A percentile compares a stretch with the other conserved stretches of the same genome.
Evolutionary conservation across 2,329 filamentous ascomycete species (phyloP).

Genomic region (Ceratocystis cubensis): DNA sequence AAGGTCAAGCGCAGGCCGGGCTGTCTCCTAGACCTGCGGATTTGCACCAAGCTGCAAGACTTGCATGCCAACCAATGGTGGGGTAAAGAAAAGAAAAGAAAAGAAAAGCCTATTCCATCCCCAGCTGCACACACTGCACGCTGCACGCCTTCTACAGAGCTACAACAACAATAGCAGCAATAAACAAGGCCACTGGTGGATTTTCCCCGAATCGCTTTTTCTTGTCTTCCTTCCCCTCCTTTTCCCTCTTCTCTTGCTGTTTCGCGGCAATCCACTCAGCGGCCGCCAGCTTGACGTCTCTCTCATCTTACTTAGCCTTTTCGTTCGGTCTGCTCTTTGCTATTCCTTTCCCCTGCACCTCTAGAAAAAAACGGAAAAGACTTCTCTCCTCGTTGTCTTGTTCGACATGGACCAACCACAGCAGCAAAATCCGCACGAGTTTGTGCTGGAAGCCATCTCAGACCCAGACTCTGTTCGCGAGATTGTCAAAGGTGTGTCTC

Average conservation of each 20-base stretch:
- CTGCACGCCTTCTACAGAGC: neutral
- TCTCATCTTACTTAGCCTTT: neutral
- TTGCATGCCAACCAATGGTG: slow-evolving; percentile 13
- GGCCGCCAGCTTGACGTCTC: neutral
- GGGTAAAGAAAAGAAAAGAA: slow-evolving; percentile 10
- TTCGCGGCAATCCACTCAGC: neutral
- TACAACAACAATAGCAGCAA: slow-evolving; percentile 4
- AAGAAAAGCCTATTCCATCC: too few species aligned
- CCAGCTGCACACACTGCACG: neutral
- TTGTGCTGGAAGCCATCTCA: slow-evolving; percentile 85
- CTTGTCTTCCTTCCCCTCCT: neutral
- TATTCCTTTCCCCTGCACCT: neutral
- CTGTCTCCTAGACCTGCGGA: neutral
- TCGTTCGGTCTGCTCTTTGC: neutral
- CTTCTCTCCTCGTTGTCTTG: neutral
- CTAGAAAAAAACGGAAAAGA: too few species aligned
- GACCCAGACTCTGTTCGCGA: slow-evolving; percentile 83
- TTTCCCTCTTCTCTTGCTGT: neutral
- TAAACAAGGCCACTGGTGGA: slow-evolving; percentile 3
- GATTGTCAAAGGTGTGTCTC: slow-evolving; percentile 67
- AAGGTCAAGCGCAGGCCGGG: neutral
- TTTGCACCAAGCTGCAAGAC: neutral
- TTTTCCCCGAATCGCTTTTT: neutral
- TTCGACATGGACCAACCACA: slow-evolving; percentile 46
- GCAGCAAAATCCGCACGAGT: slow-evolving; percentile 40